Evolutionary conservation across 139 green algal species (phyloP).

Genomic region (Chlamydomonas incerta): DNA sequence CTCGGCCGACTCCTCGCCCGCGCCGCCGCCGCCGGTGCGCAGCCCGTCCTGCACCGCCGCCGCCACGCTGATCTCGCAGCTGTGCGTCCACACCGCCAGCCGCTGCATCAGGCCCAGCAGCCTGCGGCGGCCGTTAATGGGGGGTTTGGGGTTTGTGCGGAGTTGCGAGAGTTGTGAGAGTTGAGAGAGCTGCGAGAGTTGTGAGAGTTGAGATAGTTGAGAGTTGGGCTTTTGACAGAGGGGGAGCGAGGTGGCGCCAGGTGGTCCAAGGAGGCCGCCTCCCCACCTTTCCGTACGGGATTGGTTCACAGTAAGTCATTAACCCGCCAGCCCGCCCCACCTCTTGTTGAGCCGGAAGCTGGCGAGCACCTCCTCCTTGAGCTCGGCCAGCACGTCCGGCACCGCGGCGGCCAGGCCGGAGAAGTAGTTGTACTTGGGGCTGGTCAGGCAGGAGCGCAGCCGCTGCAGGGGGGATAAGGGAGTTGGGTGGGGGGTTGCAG

Average conservation of each 20-base stretch:
- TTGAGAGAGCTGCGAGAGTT: background rate
- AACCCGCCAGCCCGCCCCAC: background rate
- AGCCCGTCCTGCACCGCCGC: conserved; percentile 53
- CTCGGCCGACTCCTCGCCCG: too few relatives aligned
- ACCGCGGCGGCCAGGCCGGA: conserved; percentile 47
- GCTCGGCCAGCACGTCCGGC: conserved; percentile 43
- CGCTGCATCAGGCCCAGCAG: conserved; percentile 40
- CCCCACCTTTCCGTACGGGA: background rate
- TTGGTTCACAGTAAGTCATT: too few relatives aligned
- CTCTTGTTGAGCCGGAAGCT: conserved; percentile 17
- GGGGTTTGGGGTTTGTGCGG: too few relatives aligned
- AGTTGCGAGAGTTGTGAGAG: too few relatives aligned
- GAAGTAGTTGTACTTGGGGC: conserved; percentile 61
- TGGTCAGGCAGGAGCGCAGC: conserved; percentile 23
- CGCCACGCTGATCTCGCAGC: conserved; percentile 52
- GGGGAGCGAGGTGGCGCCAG: too few relatives aligned
- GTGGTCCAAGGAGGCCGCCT: too few relatives aligned
- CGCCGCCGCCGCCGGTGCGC: background rate
- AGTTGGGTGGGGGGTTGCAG: background rate
- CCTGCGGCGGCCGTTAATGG: conserved; percentile 14
- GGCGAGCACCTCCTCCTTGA: conserved; percentile 44
- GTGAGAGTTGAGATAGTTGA: background rate
- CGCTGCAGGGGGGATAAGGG: background rate
- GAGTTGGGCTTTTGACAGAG: background rate
- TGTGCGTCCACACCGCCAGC: conserved; percentile 51